Base-by-base conservation (phyloP, 2,329 filamentous ascomycete genomes). In the Diaporthe sp. region DNA sequence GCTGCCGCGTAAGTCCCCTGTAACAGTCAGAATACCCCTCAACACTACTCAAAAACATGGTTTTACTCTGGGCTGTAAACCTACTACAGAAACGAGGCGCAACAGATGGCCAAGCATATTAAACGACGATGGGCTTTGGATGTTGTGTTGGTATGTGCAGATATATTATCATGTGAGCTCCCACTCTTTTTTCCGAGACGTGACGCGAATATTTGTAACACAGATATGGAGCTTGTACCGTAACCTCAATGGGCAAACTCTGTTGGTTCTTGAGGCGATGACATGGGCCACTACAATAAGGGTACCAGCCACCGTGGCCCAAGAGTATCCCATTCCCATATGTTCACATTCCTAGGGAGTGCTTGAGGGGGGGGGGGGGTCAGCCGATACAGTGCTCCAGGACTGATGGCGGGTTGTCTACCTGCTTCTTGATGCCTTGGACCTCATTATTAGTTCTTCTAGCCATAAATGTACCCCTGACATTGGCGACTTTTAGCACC, bases 1-100 rank as follows among this genome's bases (percentile, higher is more conserved):
- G 65, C 42, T 70, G 34, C 49, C 65, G 65, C 42, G 65, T 51
- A 68, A 68, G 46, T 42, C 65, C 37, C 15, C 46, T 42, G 65
- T 42, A 53, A 25, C 49, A 53, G 49, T 42, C 34, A 19, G 49
- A 53, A 31, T 28, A 31, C 34, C 34, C 42, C 61, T 31, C 39
- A 62, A 49, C 61, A n/a, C 42, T 34, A 49, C 42, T 37, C 61
- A 34, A 34, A 31, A 49, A 67, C 31, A 65, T 34, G 15, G 7
- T 25, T 2, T 17, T 34, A 31, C 15, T 34, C 10, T 46, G 42
- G 17, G 42, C 9, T 15, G 17, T 46, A 19, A 13, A 34, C 3
- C 4, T 17, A 25, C 22, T 49, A 13, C 42, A 22, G 4, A 65
- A 4, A 10, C n/a, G 4, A 10, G 9, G 13, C 37, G 9, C 4